Evolutionary conservation across 1,284 basidiomycete species (phyloP).

Genomic region (Naganishia albida): DNA sequence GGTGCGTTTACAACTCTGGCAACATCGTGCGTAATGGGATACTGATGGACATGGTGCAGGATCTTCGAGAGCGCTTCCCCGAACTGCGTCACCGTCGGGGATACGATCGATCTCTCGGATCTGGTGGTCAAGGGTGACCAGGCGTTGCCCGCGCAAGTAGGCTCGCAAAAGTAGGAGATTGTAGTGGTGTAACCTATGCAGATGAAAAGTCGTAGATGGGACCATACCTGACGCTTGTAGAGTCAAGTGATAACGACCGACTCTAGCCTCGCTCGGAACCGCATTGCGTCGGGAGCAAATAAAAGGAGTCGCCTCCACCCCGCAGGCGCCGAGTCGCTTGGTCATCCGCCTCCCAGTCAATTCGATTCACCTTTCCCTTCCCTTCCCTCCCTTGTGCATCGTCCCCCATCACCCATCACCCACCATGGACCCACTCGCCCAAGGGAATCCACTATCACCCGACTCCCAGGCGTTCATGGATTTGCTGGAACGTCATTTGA

Average conservation of each 20-base stretch:
- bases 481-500: constrained; percentile 32
- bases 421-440: neutral
- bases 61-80: constrained; percentile 54
- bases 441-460: constrained; percentile 30
- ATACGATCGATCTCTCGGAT: constrained; percentile 52
- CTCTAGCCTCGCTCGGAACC: neutral
- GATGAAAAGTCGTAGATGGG: neutral
- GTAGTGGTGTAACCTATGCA: neutral
- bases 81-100: constrained; percentile 52
- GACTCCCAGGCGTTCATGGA: constrained; percentile 32
- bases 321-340: constrained; percentile 4
- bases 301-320: neutral
- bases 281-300: neutral
- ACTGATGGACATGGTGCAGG: constrained; percentile 36
- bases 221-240: no score
- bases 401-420: neutral
- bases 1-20: constrained; percentile 43
- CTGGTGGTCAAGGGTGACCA: constrained; percentile 50
- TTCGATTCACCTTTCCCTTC: neutral
- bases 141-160: constrained; percentile 4
- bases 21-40: neutral
- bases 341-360: constrained; percentile 4
- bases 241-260: no score
- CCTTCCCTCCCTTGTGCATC: neutral
- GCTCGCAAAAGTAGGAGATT: constrained; percentile 60